Evolutionary conservation across 148 eudicot genomes (phyloP).

Genomic region (Vaccinium macrocarpon): DNA sequence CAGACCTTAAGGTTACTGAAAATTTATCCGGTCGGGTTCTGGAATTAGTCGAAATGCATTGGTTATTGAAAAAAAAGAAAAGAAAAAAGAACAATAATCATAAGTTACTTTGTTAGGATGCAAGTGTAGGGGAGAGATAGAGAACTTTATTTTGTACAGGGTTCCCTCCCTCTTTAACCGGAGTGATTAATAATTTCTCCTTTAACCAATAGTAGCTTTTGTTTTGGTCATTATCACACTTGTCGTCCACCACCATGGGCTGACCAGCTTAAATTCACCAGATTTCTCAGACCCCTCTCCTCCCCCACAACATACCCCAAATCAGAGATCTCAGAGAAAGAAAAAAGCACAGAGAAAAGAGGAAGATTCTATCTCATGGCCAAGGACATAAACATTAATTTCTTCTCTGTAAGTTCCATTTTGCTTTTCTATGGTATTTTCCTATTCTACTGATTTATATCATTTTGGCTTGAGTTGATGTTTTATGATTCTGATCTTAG

Average conservation of each 20-base stretch:
- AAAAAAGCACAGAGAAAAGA: background rate
- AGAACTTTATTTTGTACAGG: slow-evolving; percentile 66
- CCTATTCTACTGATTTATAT: background rate
- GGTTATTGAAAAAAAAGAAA: too few relatives aligned
- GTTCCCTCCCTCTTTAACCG: slow-evolving; percentile 58
- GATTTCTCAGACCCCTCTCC: slow-evolving; percentile 26
- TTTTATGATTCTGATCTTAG: background rate
- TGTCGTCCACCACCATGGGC: slow-evolving; percentile 50
- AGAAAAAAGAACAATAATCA: too few relatives aligned
- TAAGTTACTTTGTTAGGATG: background rate
- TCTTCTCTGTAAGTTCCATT: slow-evolving; percentile 15
- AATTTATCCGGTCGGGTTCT: too few relatives aligned
- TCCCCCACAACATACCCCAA: slow-evolving; percentile 41
- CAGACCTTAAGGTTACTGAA: too few relatives aligned
- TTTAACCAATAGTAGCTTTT: slow-evolving; percentile 27
- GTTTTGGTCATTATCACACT: slow-evolving; percentile 36
- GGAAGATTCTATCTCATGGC: slow-evolving; percentile 9
- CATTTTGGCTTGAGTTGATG: background rate
- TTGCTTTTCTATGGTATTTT: background rate
- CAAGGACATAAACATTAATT: background rate
- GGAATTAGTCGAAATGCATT: too few relatives aligned
- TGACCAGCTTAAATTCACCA: slow-evolving; percentile 36
- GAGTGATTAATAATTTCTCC: slow-evolving; percentile 10
- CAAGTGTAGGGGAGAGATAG: slow-evolving; percentile 12
- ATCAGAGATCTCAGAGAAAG: slow-evolving; percentile 13